phyloP scores from a whole-genome alignment of 371 early-diverging fungal species.

The Mortierella sp. region DNA sequence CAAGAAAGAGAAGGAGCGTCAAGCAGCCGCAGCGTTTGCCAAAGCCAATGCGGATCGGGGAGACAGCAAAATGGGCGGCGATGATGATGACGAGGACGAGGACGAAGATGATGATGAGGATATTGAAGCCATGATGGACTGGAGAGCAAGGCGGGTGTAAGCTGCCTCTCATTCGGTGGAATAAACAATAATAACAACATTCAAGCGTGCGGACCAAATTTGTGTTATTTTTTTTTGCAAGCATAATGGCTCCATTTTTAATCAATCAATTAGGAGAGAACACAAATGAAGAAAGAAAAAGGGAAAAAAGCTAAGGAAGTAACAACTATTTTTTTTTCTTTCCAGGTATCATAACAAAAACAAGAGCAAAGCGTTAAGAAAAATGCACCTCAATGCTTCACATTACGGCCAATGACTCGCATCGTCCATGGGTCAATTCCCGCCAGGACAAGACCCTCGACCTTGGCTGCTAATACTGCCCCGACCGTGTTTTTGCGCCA shows the following conservation, averaged over 20 bases:
- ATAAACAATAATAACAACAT: not conserved
- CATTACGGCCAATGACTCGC: constrained; percentile 29
- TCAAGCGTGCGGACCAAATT: not conserved
- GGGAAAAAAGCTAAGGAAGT: not conserved
- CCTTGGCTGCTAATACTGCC: constrained; percentile 12
- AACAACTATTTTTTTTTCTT: not conserved
- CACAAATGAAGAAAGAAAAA: not conserved
- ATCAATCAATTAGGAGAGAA: not conserved
- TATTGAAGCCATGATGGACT: constrained; percentile 59
- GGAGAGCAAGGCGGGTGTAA: constrained; percentile 54
- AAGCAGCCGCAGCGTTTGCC: constrained; percentile 32
- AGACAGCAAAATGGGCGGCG: constrained; percentile 38
- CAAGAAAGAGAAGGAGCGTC: constrained; percentile 50
- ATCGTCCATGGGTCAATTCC: constrained; percentile 37
- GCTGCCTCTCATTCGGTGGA: not conserved
- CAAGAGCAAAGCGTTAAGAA: not conserved
- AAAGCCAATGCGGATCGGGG: constrained; percentile 12
- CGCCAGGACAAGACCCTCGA: constrained; percentile 24
- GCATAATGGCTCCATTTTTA: not conserved
- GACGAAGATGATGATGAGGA: constrained; percentile 52
- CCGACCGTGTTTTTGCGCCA: constrained; percentile 35
- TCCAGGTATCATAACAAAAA: not conserved
- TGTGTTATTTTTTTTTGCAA: not conserved
- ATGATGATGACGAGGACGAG: constrained; percentile 20
- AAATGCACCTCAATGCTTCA: constrained; percentile 10